Evolutionary conservation across 2,329 filamentous ascomycete genomes (phyloP), one percentile per base, ranked within the genome.

Genomic region (Fusarium sp.): DNA sequence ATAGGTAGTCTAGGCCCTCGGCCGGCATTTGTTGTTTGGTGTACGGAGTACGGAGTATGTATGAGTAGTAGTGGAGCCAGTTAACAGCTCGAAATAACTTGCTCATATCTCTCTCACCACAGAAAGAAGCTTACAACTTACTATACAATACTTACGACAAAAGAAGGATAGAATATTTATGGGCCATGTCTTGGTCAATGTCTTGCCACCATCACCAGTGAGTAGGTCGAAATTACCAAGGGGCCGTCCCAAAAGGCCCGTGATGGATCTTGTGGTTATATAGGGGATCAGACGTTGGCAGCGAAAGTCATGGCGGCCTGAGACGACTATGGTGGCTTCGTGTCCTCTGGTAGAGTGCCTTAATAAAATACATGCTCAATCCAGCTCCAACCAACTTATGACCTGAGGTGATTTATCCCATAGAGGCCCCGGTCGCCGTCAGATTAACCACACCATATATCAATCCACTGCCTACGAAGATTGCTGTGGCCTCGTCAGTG

Each of bases 311-410:
- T 62, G 50, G 66, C 66, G 41, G 57, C 53, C 66, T 70, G 62
- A 56, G 67, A 70, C 63, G 67, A 70, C 47, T 56, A 70, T 57
- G 47, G 51, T 67, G 51, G 58, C 44, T 54, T 62, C 51, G 53
- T 33, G 24, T 44, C 54, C 60, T 64, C 45, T 67, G 56, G 44
- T 35, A 57, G 55, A 47, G 55, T 47, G 47, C 58, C 49, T 67
- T 54, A 43, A 68, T 68, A 61, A 71, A 53, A 69, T 73, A 73
- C 51, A 60, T 73, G 71, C 71, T 73, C 71, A 72, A 73, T 73
- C 51, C 56, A 71, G 64, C 71, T 73, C 71, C 66, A 64, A 70
- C 58, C 57, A 65, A 57, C 71, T 70, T 62, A 64, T 68, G 71
- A 66, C 55, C 59, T 72, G 62, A 69, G 71, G 71, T 69, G 69